Percentiles rank a stretch among this genome's conserved stretches.
Evolutionary conservation across 2,329 filamentous ascomycete genomes (phyloP).

Genomic region (Sporothrix dimorphospora): DNA sequence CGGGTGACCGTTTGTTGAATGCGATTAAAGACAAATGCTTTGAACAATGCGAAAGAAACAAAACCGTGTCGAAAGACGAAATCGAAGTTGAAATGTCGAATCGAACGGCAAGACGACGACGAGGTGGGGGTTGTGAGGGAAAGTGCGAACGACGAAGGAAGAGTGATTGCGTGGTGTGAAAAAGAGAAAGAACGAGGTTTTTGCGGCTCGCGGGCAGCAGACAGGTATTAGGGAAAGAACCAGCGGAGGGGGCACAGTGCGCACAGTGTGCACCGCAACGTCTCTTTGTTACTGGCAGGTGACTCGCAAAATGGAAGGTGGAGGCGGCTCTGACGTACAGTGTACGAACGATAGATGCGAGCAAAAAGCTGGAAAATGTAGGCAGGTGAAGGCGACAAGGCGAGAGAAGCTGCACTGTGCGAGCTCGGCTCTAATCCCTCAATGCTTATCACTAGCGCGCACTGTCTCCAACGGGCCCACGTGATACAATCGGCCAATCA

Average conservation of each 20-base stretch:
- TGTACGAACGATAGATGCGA: not conserved
- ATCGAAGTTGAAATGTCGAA: not conserved
- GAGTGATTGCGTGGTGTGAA: conserved; percentile 19
- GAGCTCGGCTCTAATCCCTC: not conserved
- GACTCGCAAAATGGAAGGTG: conserved; percentile 1
- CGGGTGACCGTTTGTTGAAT: not conserved
- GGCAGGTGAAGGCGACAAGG: conserved; percentile 1
- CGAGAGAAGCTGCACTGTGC: not conserved
- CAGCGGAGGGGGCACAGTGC: conserved; percentile 16
- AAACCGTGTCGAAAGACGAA: not conserved
- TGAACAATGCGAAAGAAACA: not conserved
- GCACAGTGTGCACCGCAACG: conserved; percentile 11
- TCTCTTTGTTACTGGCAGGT: conserved; percentile 10
- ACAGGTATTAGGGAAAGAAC: conserved; percentile 25
- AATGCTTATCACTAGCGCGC: not conserved
- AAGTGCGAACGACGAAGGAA: conserved; percentile 15
- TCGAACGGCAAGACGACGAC: conserved; percentile 4
- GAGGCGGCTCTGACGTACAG: not conserved
- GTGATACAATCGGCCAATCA: conserved; percentile 23
- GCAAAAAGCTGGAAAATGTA: conserved; percentile 11
- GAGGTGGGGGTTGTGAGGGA: conserved; percentile 9
- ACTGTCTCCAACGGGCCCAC: not conserved
- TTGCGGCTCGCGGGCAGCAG: conserved; percentile 22
- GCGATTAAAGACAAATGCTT: not conserved
- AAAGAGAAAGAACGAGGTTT: conserved; percentile 27